Evolutionary conservation across 2,329 filamentous ascomycete genomes (phyloP).

Genomic region (Colletotrichum sp.): DNA sequence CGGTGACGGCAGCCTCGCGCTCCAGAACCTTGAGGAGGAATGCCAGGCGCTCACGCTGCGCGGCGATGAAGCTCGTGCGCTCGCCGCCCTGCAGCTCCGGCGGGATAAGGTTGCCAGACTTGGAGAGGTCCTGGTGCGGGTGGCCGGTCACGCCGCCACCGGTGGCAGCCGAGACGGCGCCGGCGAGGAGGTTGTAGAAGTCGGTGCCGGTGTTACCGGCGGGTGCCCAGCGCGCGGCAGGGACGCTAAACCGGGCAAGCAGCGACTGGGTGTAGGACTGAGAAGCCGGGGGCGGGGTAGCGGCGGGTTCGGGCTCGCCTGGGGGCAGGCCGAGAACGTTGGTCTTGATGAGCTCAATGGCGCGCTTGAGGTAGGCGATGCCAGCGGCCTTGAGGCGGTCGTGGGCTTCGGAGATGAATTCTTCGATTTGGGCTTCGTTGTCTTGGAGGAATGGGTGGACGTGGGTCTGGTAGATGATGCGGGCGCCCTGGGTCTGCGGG

Average conservation of each 20-base stretch:
- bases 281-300: conserved; percentile 45
- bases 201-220: conserved; percentile 59
- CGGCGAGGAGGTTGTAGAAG: conserved; percentile 78
- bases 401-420: conserved; percentile 83
- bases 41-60: conserved; percentile 79
- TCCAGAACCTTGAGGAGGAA: conserved; percentile 80
- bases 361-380: conserved; percentile 74
- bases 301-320: conserved; percentile 40
- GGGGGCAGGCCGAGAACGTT: conserved; percentile 81
- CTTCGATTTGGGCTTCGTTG: conserved; percentile 89
- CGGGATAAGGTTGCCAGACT: conserved; percentile 63
- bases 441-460: conserved; percentile 87
- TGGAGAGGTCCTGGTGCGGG: conserved; percentile 37
- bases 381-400: conserved; percentile 79
- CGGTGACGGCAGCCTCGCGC: conserved; percentile 72
- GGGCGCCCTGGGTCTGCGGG: conserved; percentile 95
- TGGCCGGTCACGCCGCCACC: conserved; percentile 42
- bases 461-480: conserved; percentile 81
- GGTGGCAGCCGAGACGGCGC: conserved; percentile 70
- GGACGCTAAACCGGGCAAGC: conserved; percentile 85
- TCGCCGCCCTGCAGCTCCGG: conserved; percentile 66
- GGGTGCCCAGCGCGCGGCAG: conserved; percentile 65
- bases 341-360: conserved; percentile 74
- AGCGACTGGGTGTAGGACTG: conserved; percentile 79
- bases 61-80: conserved; percentile 76